These are phyloP conservation scores for Sphaerulina musiva DNA, from an alignment of 2,329 filamentous ascomycete species.

Conservation along the genomic window DNA sequence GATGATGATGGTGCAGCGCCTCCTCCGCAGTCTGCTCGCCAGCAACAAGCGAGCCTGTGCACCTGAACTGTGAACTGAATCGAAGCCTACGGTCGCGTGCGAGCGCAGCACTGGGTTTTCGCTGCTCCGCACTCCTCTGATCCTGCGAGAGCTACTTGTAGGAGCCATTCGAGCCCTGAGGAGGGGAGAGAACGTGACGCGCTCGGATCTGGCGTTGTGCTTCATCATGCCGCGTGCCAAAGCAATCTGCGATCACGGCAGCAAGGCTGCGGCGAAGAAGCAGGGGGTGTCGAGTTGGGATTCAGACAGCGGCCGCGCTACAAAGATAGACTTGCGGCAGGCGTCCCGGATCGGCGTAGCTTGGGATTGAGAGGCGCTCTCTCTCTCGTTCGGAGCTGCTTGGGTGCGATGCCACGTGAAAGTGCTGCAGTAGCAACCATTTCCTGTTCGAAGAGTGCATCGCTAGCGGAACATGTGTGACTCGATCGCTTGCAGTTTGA, in stretches of 20 bases:
- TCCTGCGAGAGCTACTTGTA: conserved; percentile 4
- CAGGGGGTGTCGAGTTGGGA: conserved; percentile 8
- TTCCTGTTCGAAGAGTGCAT: conserved; percentile 10
- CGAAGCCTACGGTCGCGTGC: neutral
- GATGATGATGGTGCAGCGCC: no score
- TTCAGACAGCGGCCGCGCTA: conserved; percentile 10
- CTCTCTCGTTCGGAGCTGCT: conserved; percentile 9
- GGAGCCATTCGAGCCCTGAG: neutral
- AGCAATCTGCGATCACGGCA: conserved; percentile 13
- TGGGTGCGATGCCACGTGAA: conserved; percentile 22
- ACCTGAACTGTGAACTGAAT: neutral
- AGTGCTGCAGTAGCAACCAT: conserved; percentile 16
- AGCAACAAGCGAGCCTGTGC: conserved; percentile 1
- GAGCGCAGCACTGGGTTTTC: neutral
- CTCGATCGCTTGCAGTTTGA: conserved; percentile 11
- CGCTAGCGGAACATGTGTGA: conserved; percentile 8
- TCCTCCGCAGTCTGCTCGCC: neutral
- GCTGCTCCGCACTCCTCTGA: neutral
- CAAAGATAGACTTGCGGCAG: conserved; percentile 24
- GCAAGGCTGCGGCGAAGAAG: conserved; percentile 15
- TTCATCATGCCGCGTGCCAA: conserved; percentile 24
- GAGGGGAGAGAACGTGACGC: neutral
- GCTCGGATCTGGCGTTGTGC: conserved; percentile 2
- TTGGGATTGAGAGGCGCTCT: conserved; percentile 13
- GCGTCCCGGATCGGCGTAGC: conserved; percentile 27